Evolutionary conservation across 2,329 filamentous ascomycete genomes (phyloP).

Genomic region (Zymoseptoria tritici): DNA sequence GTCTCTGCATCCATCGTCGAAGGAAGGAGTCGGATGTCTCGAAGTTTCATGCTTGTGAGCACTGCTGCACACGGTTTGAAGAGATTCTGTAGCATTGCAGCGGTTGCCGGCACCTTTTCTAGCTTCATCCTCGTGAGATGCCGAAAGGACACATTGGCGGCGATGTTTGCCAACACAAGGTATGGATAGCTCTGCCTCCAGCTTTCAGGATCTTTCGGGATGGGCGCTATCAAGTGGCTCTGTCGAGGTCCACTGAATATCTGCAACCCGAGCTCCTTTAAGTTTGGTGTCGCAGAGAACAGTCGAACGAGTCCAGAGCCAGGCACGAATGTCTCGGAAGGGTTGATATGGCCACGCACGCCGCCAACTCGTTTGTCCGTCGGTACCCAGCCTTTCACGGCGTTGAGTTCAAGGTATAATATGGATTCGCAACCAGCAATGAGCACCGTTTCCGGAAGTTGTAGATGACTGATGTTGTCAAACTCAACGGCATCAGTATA

Average conservation of each 20-base stretch:
- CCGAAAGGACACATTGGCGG: slow-evolving; percentile 7
- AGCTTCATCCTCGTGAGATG: slow-evolving; percentile 25
- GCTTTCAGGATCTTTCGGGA: slow-evolving; percentile 10
- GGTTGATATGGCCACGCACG: not conserved
- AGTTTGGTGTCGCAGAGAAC: slow-evolving; percentile 15
- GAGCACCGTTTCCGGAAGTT: slow-evolving; percentile 13
- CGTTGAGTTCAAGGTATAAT: slow-evolving; percentile 26
- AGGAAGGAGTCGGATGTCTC: slow-evolving; percentile 24
- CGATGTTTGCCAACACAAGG: slow-evolving; percentile 13
- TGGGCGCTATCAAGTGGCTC: slow-evolving; percentile 17
- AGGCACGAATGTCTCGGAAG: not conserved
- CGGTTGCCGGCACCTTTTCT: slow-evolving; percentile 23
- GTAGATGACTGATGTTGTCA: slow-evolving; percentile 18
- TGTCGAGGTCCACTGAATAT: slow-evolving; percentile 21
- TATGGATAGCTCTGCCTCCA: slow-evolving; percentile 21
- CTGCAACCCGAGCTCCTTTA: slow-evolving; percentile 23
- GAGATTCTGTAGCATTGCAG: slow-evolving; percentile 15
- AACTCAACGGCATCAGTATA: slow-evolving; percentile 29
- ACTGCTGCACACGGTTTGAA: slow-evolving; percentile 13
- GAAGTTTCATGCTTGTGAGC: slow-evolving; percentile 25
- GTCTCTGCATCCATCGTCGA: slow-evolving; percentile 1
- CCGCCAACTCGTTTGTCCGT: not conserved
- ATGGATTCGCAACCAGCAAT: slow-evolving; percentile 18
- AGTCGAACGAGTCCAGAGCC: slow-evolving; percentile 18
- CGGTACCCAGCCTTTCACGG: slow-evolving; percentile 17